Conservation (phyloP, 2,329 filamentous ascomycete species). For the Gnomoniopsis smithogilvyi region DNA sequence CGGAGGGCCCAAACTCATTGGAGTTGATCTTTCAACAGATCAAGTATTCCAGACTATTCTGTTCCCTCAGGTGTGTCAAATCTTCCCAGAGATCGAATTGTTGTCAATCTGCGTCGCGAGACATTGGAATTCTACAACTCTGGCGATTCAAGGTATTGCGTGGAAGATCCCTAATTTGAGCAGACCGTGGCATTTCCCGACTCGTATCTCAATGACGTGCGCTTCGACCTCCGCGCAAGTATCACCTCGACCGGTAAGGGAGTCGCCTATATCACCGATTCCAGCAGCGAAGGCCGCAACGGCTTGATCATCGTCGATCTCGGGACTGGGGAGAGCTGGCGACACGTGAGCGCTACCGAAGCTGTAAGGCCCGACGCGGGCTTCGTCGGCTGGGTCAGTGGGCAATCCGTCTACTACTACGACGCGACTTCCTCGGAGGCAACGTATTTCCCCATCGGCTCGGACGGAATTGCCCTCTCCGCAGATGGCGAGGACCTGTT, state of each 20-base stretch:
- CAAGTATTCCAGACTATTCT: conserved; percentile 46
- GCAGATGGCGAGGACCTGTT: conserved; percentile 45
- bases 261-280: conserved; percentile 52
- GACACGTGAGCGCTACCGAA: conserved; percentile 41
- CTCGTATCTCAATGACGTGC: conserved; percentile 51
- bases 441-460: conserved; percentile 38
- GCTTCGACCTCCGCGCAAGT: conserved; percentile 45
- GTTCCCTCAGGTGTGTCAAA: conserved; percentile 32
- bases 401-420: conserved; percentile 40
- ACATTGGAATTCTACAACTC: background rate
- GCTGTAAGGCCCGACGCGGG: conserved; percentile 38
- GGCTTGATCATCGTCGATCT: conserved; percentile 49
- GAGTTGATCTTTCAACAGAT: conserved; percentile 42
- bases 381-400: conserved; percentile 47
- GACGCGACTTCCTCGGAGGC: conserved; percentile 29
- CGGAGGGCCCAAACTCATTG: conserved; percentile 49
- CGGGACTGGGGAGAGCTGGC: conserved; percentile 44
- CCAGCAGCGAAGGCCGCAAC: conserved; percentile 43
- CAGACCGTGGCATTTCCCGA: conserved; percentile 39
- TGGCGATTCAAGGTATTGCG: background rate
- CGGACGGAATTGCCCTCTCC: conserved; percentile 48
- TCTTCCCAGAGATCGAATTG: background rate
- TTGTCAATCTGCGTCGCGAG: background rate
- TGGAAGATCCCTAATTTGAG: no score
- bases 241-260: conserved; percentile 39